Base-by-base conservation (phyloP, 139 green algal species). In the Astrephomene gubernaculifera region DNA sequence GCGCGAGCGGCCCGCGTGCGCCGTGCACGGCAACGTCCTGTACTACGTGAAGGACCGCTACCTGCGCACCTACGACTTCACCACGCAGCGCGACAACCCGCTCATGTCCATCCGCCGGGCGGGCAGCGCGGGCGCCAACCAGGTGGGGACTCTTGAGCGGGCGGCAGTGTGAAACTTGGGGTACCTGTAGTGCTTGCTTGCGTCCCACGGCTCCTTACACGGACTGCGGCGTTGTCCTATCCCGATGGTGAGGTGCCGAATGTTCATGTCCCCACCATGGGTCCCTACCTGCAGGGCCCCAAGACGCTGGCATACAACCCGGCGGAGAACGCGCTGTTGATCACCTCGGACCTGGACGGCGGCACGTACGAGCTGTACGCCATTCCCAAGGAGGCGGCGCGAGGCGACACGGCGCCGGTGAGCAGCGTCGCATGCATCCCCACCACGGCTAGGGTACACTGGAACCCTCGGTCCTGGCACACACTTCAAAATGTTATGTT, bases 21-120 rank as follows among this genome's bases (percentile, higher is more conserved):
- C 94, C 44, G 90, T 88, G 9, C 93, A 99, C 87, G 91, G 92
- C 38, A 88, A 86, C 81, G 94, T 81, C 27, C 91, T 99, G 81
- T 99, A 98, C 92, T 99, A 99, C 87, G 93, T 99, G 78, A 99
- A 99, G 93, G 97, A 99, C 82, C 94, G 98, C 67, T 98, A 98
- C 91, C 91, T 99, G 87, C 95, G 98, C 71, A 93, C 87, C 17
- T 99, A 96, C 82, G 98, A 99, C 87, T 98, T 96, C 72, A 45
- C 85, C 39, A 94, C 91, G 5, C 90, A 96, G 89, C 90, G 96
- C 9, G 97, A 99, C 89, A 98, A 96, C 85, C 95, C 97, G 24
- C 91, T 99, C 72, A 94, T 98, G 81, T 95, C 94, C 65, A 94
- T 99, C 65, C 91, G 95, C n/a, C 85, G 95, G 10, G 84, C 92